Percentiles rank a stretch among this genome's conserved stretches.
phyloP scores from a whole-genome alignment of 208 protist species.

The Leishmania aethiopica region DNA sequence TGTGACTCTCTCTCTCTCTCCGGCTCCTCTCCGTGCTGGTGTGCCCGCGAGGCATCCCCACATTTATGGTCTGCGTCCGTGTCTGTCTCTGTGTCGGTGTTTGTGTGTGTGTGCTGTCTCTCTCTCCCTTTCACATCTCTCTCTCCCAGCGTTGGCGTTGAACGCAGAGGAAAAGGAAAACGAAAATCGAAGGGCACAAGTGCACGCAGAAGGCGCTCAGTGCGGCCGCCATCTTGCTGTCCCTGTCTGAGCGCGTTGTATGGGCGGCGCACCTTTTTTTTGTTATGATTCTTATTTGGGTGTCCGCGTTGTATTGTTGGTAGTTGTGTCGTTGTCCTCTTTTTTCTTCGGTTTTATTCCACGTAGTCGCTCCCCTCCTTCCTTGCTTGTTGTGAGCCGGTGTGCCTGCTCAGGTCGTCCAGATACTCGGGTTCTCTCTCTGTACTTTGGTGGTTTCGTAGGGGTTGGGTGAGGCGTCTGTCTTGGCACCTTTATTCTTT shows the following conservation, averaged over 20 bases:
- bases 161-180: neutral
- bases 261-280: neutral
- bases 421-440: neutral
- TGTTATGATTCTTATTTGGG: neutral
- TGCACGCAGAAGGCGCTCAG: neutral
- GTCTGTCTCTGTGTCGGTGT: neutral
- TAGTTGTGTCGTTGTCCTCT: neutral
- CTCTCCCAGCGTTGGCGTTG: neutral
- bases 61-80: neutral
- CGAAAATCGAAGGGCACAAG: neutral
- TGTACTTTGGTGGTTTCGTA: neutral
- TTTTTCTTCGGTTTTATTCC: neutral
- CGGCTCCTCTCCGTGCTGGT: neutral
- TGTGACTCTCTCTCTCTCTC: neutral
- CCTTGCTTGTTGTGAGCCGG: neutral
- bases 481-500: neutral
- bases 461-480: neutral
- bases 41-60: neutral
- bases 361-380: neutral
- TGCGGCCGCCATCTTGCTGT: neutral
- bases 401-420: neutral
- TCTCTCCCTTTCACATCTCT: neutral
- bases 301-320: neutral
- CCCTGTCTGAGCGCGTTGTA: neutral
- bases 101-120: neutral